Percentiles rank a stretch among this genome's conserved stretches.
Conservation (phyloP, 2,329 filamentous ascomycete species). For the Stenocarpella maydis region DNA sequence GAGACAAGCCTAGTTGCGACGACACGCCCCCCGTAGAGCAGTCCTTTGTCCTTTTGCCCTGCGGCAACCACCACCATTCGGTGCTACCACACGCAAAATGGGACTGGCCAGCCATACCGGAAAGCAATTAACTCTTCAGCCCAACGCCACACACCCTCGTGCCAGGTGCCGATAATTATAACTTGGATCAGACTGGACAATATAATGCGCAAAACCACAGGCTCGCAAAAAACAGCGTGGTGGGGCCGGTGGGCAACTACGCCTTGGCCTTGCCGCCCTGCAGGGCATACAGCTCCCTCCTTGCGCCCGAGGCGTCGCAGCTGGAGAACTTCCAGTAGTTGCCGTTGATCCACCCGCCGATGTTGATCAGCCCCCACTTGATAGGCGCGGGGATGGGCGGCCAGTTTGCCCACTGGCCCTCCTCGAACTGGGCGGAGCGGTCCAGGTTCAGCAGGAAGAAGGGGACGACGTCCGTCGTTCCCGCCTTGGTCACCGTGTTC, state of each 20-base stretch:
- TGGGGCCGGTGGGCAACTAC: neutral
- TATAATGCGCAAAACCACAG: constrained; percentile 17
- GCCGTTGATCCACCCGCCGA: constrained; percentile 64
- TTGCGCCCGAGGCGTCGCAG: constrained; percentile 62
- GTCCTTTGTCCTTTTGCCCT: neutral
- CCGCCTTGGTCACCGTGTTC: constrained; percentile 68
- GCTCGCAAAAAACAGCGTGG: neutral
- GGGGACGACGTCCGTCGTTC: constrained; percentile 66
- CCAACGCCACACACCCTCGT: neutral
- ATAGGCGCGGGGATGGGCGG: constrained; percentile 70
- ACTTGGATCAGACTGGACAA: constrained; percentile 7
- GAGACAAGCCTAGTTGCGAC: neutral
- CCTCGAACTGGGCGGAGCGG: constrained; percentile 58
- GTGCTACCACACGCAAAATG: too few relatives aligned
- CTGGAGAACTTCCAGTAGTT: constrained; percentile 72
- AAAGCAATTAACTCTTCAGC: neutral
- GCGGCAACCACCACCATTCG: too few relatives aligned
- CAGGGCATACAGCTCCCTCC: constrained; percentile 62
- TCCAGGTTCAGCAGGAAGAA: constrained; percentile 73
- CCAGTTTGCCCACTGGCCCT: constrained; percentile 68
- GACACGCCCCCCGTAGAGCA: neutral
- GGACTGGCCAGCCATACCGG: neutral
- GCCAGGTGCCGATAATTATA: too few relatives aligned
- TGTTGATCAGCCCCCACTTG: constrained; percentile 66
- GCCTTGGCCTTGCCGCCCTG: constrained; percentile 34